Conservation (phyloP, 495 filamentous ascomycete species). For the Aspergillus affinis region DNA sequence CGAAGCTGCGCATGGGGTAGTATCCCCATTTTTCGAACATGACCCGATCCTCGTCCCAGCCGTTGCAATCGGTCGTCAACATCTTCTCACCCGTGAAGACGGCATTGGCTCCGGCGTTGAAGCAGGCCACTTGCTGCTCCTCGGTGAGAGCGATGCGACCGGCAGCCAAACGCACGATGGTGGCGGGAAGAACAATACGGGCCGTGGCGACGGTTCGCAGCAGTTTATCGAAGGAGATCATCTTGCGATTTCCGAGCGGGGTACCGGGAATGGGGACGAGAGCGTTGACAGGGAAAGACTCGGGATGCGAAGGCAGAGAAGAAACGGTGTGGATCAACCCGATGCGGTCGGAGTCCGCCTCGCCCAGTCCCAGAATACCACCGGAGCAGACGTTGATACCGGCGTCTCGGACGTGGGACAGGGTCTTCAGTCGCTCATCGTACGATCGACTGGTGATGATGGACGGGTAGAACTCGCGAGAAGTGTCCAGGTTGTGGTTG, state of each 20-base stretch:
- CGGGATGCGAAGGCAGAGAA: conserved; percentile 73
- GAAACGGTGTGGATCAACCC: conserved; percentile 76
- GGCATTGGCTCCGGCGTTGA: conserved; percentile 82
- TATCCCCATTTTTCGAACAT: conserved; percentile 81
- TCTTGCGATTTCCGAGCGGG: conserved; percentile 68
- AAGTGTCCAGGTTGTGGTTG: conserved; percentile 88
- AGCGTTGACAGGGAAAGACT: conserved; percentile 83
- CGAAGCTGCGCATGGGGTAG: conserved; percentile 63
- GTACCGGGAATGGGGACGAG: conserved; percentile 85
- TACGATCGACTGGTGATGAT: conserved; percentile 80
- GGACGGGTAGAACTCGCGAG: conserved; percentile 77
- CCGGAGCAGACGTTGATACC: conserved; percentile 85
- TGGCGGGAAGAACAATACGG: conserved; percentile 71
- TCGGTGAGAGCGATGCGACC: conserved; percentile 75
- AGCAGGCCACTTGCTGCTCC: conserved; percentile 81
- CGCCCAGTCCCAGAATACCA: conserved; percentile 78
- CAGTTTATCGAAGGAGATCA: conserved; percentile 68
- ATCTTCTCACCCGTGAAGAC: conserved; percentile 92
- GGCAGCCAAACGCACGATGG: conserved; percentile 79
- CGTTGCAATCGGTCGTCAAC: conserved; percentile 83
- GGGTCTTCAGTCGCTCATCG: conserved; percentile 75
- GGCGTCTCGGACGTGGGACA: conserved; percentile 72
- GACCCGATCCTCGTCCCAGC: conserved; percentile 78
- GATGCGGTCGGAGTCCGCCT: conserved; percentile 71
- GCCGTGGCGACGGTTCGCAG: conserved; percentile 79